Conservation (phyloP, 2,329 filamentous ascomycete genomes). For the Colletotrichum sp. region DNA sequence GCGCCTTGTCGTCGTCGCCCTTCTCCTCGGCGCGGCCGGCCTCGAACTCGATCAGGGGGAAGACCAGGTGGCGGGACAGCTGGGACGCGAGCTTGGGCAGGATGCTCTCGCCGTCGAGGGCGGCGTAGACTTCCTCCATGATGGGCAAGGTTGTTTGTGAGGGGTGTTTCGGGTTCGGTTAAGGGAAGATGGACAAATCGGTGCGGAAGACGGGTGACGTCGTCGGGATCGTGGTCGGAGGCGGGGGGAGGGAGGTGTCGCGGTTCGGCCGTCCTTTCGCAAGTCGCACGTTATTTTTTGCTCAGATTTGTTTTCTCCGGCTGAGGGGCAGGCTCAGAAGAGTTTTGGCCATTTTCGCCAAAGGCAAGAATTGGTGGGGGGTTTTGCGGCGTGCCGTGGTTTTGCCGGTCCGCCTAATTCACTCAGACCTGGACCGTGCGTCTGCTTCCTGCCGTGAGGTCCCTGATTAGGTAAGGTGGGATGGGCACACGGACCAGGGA, state of each 20-base stretch:
- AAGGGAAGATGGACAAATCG: background rate
- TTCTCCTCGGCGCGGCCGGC: slow-evolving; percentile 82
- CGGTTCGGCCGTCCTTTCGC: slow-evolving; percentile 8
- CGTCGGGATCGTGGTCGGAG: slow-evolving; percentile 27
- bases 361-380: slow-evolving; percentile 23
- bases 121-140: slow-evolving; percentile 24
- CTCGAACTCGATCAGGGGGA: slow-evolving; percentile 93
- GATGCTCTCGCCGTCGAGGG: slow-evolving; percentile 52
- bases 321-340: slow-evolving; percentile 20
- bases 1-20: slow-evolving; percentile 60
- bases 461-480: background rate
- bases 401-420: slow-evolving; percentile 19
- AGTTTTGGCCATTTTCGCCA: slow-evolving; percentile 26
- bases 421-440: background rate
- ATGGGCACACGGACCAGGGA: background rate
- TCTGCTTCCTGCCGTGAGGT: accelerated
- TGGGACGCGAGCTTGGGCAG: slow-evolving; percentile 88
- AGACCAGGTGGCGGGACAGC: slow-evolving; percentile 95
- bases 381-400: slow-evolving; percentile 15
- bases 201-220: background rate
- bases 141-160: slow-evolving; percentile 8
- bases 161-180: background rate
- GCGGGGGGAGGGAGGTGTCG: slow-evolving; percentile 13
- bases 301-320: slow-evolving; percentile 7
- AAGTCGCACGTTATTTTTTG: slow-evolving; percentile 3